These are phyloP conservation scores for Jamesozyma piceae DNA, from an alignment of 805 yeast species.

Conservation along the genomic window DNA sequence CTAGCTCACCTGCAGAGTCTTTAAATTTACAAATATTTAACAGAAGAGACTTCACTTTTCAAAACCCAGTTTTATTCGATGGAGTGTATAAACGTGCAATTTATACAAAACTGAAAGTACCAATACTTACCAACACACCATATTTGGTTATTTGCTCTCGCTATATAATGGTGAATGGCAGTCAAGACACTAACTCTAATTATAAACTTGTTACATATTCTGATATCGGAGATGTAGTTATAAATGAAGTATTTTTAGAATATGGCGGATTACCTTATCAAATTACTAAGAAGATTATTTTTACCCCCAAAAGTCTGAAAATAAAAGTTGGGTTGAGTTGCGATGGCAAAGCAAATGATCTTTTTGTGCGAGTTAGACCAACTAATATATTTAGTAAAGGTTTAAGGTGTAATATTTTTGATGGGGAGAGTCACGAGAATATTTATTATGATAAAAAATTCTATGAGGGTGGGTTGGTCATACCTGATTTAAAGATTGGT, in stretches of 20 bases:
- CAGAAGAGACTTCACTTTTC: conserved; percentile 13
- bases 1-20: conserved; percentile 6
- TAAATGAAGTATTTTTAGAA: conserved; percentile 9
- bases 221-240: background rate
- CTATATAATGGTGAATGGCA: background rate
- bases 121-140: conserved; percentile 13
- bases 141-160: conserved; percentile 21
- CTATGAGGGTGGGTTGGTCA: conserved; percentile 10
- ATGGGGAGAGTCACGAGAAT: conserved; percentile 9
- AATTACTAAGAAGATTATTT: conserved; percentile 3
- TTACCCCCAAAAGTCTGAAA: conserved; percentile 8
- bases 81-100: conserved; percentile 8
- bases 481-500: conserved; percentile 9
- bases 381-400: background rate
- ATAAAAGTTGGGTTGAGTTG: conserved; percentile 6
- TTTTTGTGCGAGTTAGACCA: conserved; percentile 15
- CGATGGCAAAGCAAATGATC: conserved; percentile 2
- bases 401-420: conserved; percentile 19
- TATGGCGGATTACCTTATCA: conserved; percentile 22
- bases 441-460: conserved; percentile 9
- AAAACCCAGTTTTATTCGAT: conserved; percentile 17
- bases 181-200: background rate
- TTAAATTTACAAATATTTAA: conserved; percentile 20
- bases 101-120: conserved; percentile 8
- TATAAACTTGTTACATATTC: conserved; percentile 3